A percentile compares a stretch with the other conserved stretches of the same genome.
Conservation (phyloP, 805 yeast genomes). For the Candida orba region DNA sequence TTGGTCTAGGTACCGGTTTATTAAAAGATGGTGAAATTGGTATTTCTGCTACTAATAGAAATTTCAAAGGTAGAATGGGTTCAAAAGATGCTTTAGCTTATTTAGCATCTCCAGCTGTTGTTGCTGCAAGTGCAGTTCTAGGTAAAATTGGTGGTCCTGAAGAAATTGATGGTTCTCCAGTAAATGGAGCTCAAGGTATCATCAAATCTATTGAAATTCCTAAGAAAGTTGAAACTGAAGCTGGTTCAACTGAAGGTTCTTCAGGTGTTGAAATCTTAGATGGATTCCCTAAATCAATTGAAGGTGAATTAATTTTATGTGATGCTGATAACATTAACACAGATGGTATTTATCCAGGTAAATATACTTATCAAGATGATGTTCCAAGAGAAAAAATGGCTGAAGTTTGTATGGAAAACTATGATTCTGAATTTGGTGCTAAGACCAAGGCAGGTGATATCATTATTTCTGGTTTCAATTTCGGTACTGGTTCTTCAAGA, state of each 20-base stretch:
- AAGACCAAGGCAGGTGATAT: constrained; percentile 87
- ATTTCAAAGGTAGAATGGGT: constrained; percentile 99
- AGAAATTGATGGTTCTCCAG: constrained; percentile 63
- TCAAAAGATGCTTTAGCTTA: constrained; percentile 93
- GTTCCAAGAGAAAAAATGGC: constrained; percentile 95
- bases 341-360: constrained; percentile 98
- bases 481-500: constrained; percentile 97
- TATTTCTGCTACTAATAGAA: constrained; percentile 96
- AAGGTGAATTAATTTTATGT: constrained; percentile 90
- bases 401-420: constrained; percentile 98
- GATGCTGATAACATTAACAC: constrained; percentile 97
- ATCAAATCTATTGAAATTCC: constrained; percentile 31
- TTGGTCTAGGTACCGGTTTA: constrained; percentile 92
- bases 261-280: constrained; percentile 64
- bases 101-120: constrained; percentile 95
- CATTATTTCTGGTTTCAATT: constrained; percentile 85
- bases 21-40: constrained; percentile 96
- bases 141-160: constrained; percentile 93
- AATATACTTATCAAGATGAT: constrained; percentile 97
- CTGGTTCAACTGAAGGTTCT: constrained; percentile 24
- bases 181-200: constrained; percentile 42
- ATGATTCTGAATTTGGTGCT: constrained; percentile 78
- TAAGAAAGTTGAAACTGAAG: constrained; percentile 17
- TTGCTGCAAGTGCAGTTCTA: constrained; percentile 94
- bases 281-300: constrained; percentile 85